These are phyloP conservation scores for Cercis canadensis DNA, from an alignment of 306 rosid genomes.

Conservation along the genomic window DNA sequence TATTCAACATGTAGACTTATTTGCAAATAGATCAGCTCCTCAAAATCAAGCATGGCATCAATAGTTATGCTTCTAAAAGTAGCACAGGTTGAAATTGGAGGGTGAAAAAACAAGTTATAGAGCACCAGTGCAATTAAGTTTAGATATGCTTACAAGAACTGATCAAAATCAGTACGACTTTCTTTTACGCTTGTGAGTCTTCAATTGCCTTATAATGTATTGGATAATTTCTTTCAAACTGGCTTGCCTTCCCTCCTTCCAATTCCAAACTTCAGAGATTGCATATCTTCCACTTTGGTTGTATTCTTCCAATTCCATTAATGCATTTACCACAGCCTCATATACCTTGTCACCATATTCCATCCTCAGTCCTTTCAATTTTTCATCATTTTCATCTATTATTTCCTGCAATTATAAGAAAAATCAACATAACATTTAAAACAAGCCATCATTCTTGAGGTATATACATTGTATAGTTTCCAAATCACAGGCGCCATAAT, in stretches of 20 bases:
- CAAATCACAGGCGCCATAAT: background rate
- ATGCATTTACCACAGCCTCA: constrained; percentile 55
- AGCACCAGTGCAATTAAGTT: background rate
- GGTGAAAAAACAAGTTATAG: background rate
- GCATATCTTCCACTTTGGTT: constrained; percentile 70
- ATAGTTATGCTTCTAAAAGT: background rate
- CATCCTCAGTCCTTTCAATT: constrained; percentile 44
- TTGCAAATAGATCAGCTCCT: background rate
- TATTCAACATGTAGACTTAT: no score
- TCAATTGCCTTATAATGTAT: constrained; percentile 38
- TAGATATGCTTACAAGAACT: background rate
- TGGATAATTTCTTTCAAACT: constrained; percentile 47
- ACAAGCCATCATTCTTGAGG: no score
- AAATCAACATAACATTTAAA: constrained; percentile 13
- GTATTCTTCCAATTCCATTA: constrained; percentile 63
- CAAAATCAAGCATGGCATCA: background rate
- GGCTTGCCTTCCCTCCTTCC: constrained; percentile 50
- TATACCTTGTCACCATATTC: constrained; percentile 52
- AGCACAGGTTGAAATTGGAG: background rate
- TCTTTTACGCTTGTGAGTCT: constrained; percentile 41
- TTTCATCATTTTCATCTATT: constrained; percentile 56
- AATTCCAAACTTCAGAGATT: constrained; percentile 64
- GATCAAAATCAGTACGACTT: background rate
- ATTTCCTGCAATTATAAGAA: constrained; percentile 43
- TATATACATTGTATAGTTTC: background rate